Base-by-base conservation (phyloP, 768 basidiomycete genomes). In the Rhizopogon vesiculosus region DNA sequence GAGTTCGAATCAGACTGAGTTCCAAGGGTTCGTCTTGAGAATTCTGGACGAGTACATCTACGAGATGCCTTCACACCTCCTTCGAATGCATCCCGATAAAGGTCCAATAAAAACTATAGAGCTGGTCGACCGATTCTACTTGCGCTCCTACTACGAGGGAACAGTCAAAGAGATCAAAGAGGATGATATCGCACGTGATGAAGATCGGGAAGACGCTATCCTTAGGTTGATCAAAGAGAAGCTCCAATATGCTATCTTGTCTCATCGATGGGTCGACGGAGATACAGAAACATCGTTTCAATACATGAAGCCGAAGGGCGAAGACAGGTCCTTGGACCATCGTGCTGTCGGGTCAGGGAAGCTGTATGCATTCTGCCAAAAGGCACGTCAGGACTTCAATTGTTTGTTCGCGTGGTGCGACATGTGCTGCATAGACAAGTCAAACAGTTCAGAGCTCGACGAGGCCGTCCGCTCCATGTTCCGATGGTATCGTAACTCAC, bases 371-470 rank as follows among this genome's bases (percentile, higher is more conserved):
- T 57, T 57, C 38, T 57, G 56, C 53, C 44, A 55, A 38, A 57
- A 57, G 19, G 56, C 56, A n/a, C 43, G 40, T 4, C 7, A 39
- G 7, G 56, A 57, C 15, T 57, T 55, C 38, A 39, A 40, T 15
- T 56, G 56, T 42, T 29, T 38, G 6, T 57, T 51, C 10, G 61
- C 46, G 19, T 62, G 60, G 61, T 51, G 45, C 25, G 60, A 61
- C 25, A 58, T 57, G 18, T 58, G 53, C 22, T 63, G 62, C 41
- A 59, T 62, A 46, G 58, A 63, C 55, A 63, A 55, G 31, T 42
- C 55, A 10, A 62, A 60, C 44, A 62, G 60, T 29, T 49, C 61
- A 16, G 61, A 61, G n/a, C 54, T 62, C 7, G 57, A 59, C 16
- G 56, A 57, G 29, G 56, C 56, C 38, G 45, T 57, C 42, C 42